phyloP scores from a whole-genome alignment of 352 stramenopile species.

The Phytophthora boehmeriae region DNA sequence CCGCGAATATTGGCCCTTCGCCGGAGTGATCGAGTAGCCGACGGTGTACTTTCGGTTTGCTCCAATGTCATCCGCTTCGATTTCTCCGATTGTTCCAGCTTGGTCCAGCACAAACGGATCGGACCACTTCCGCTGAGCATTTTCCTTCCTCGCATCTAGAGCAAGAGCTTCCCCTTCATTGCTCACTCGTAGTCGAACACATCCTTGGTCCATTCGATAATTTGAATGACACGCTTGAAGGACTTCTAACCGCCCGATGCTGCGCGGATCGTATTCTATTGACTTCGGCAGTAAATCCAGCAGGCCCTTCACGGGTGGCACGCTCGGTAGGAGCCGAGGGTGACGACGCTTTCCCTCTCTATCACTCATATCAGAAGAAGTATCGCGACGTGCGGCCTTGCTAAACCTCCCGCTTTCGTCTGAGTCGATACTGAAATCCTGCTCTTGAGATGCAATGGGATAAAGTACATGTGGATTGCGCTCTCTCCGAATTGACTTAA shows the following conservation, averaged over 20 bases:
- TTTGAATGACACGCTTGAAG: constrained; percentile 86
- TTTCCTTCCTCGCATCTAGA: constrained; percentile 47
- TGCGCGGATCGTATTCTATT: constrained; percentile 56
- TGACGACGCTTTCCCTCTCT: constrained; percentile 65
- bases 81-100: constrained; percentile 73
- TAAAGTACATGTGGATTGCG: constrained; percentile 71
- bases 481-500: constrained; percentile 35
- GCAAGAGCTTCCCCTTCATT: constrained; percentile 42
- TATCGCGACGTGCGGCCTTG: constrained; percentile 2
- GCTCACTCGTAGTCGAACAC: constrained; percentile 76
- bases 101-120: constrained; percentile 75
- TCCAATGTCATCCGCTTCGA: constrained; percentile 70
- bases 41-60: constrained; percentile 77
- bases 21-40: constrained; percentile 79
- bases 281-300: constrained; percentile 83
- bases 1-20: constrained; percentile 78
- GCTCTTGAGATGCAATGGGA: constrained; percentile 26
- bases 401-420: constrained; percentile 5
- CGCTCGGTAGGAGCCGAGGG: constrained; percentile 74
- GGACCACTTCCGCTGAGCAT: constrained; percentile 72
- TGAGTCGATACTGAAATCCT: constrained; percentile 14
- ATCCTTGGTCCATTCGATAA: constrained; percentile 64
- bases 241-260: constrained; percentile 72
- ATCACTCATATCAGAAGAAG: constrained; percentile 22
- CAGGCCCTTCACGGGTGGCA: constrained; percentile 82